phyloP scores from a whole-genome alignment of 208 protist species.

The Crithidia expoeki region DNA sequence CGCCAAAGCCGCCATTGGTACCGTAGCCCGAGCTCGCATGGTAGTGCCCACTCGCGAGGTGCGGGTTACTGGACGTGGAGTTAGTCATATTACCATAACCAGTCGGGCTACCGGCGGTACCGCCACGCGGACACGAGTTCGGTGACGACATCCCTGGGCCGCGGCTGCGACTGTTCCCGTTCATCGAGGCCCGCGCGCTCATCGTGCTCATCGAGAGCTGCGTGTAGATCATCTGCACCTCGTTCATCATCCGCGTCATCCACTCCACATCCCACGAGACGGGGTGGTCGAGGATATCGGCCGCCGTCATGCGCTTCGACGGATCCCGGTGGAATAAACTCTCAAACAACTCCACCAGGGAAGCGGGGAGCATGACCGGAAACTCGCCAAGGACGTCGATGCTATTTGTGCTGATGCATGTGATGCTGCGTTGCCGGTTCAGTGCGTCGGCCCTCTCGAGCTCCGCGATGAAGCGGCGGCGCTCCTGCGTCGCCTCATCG shows the following conservation, averaged over 20 bases:
- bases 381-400: constrained; percentile 45
- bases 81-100: neutral
- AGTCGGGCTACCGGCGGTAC: neutral
- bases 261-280: constrained; percentile 80
- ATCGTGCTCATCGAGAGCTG: constrained; percentile 22
- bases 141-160: neutral
- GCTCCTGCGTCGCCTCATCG: constrained; percentile 16
- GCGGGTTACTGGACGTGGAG: neutral
- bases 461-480: constrained; percentile 8
- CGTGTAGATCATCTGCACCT: constrained; percentile 44
- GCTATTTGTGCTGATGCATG: constrained; percentile 51
- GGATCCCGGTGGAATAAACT: constrained; percentile 72
- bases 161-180: neutral
- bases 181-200: constrained; percentile 10
- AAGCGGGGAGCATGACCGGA: constrained; percentile 50
- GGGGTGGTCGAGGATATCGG: constrained; percentile 74
- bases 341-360: constrained; percentile 75
- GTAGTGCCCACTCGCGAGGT: neutral
- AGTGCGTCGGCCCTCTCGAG: constrained; percentile 4
- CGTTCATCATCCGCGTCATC: constrained; percentile 66
- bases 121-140: neutral
- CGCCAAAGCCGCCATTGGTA: neutral
- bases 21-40: neutral
- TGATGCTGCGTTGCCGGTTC: constrained; percentile 33
- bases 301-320: constrained; percentile 69